These are phyloP conservation scores for Talaromyces liani DNA, from an alignment of 495 filamentous ascomycete species.

Conservation along the genomic window DNA sequence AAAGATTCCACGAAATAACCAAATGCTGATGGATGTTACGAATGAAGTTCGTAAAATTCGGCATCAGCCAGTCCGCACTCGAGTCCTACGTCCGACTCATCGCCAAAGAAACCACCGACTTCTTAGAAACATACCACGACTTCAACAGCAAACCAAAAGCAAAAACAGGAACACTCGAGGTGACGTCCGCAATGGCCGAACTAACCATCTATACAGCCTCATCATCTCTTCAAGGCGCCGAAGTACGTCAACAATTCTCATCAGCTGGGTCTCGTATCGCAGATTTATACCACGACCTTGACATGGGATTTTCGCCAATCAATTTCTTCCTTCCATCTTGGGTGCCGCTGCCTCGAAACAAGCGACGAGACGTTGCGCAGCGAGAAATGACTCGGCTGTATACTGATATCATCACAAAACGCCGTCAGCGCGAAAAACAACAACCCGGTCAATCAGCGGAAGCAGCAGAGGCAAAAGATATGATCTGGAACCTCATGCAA, in stretches of 20 bases:
- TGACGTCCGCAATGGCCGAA: constrained; percentile 49
- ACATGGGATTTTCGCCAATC: constrained; percentile 36
- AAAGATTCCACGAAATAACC: neutral
- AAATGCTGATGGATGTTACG: constrained; percentile 9
- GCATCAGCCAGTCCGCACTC: constrained; percentile 55
- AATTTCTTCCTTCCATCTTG: constrained; percentile 6
- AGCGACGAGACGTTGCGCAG: constrained; percentile 50
- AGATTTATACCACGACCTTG: constrained; percentile 57
- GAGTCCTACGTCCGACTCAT: constrained; percentile 55
- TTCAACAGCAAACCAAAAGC: constrained; percentile 28
- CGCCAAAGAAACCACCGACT: constrained; percentile 43
- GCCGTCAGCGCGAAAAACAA: constrained; percentile 20
- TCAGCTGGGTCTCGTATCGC: constrained; percentile 48
- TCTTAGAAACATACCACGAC: constrained; percentile 34
- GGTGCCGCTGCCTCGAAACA: constrained; percentile 41
- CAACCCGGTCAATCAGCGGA: neutral
- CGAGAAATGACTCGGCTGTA: constrained; percentile 51
- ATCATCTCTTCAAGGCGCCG: constrained; percentile 56
- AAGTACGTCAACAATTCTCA: constrained; percentile 50
- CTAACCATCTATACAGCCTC: constrained; percentile 63
- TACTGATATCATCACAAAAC: constrained; percentile 50
- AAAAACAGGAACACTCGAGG: constrained; percentile 38
- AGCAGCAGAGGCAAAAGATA: constrained; percentile 49
- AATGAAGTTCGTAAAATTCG: constrained; percentile 56
- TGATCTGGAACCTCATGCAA: constrained; percentile 64